A percentile compares a stretch with the other conserved stretches of the same genome.
These are phyloP conservation scores for Amanita subjunquillea DNA, from an alignment of 768 basidiomycete species.

Conservation along the genomic window DNA sequence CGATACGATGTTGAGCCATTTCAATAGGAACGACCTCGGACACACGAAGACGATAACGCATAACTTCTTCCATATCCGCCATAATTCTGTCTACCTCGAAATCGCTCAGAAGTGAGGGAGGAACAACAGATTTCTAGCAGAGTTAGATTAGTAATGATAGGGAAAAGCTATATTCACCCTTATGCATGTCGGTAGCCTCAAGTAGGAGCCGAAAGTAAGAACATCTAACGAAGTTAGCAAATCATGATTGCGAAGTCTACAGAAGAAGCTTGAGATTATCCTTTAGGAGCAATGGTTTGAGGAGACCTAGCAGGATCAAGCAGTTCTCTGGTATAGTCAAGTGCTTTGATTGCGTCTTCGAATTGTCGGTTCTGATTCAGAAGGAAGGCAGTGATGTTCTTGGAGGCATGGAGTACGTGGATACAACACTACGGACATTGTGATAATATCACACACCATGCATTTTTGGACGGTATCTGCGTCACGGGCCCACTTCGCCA, in stretches of 20 bases:
- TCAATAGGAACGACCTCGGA: slow-evolving; percentile 75
- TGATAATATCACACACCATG: slow-evolving; percentile 41
- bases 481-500: slow-evolving; percentile 81
- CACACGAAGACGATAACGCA: slow-evolving; percentile 72
- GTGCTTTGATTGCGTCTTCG: slow-evolving; percentile 49
- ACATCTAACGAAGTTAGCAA: slow-evolving; percentile 86
- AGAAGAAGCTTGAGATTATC: background rate
- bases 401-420: slow-evolving; percentile 6
- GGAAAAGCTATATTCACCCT: slow-evolving; percentile 38
- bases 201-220: slow-evolving; percentile 78
- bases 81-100: slow-evolving; percentile 56
- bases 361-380: slow-evolving; percentile 82
- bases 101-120: slow-evolving; percentile 57
- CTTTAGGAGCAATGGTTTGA: slow-evolving; percentile 2
- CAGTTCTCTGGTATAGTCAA: slow-evolving; percentile 57
- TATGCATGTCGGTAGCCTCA: slow-evolving; percentile 69
- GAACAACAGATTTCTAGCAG: slow-evolving; percentile 58
- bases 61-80: slow-evolving; percentile 61
- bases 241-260: slow-evolving; percentile 87
- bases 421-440: background rate
- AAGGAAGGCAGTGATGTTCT: slow-evolving; percentile 86
- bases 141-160: slow-evolving; percentile 4
- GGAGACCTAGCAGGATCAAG: slow-evolving; percentile 71
- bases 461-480: slow-evolving; percentile 77
- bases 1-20: slow-evolving; percentile 63